phyloP scores from a whole-genome alignment of 2,329 filamentous ascomycete genomes.

The Xylariaceae sp. region DNA sequence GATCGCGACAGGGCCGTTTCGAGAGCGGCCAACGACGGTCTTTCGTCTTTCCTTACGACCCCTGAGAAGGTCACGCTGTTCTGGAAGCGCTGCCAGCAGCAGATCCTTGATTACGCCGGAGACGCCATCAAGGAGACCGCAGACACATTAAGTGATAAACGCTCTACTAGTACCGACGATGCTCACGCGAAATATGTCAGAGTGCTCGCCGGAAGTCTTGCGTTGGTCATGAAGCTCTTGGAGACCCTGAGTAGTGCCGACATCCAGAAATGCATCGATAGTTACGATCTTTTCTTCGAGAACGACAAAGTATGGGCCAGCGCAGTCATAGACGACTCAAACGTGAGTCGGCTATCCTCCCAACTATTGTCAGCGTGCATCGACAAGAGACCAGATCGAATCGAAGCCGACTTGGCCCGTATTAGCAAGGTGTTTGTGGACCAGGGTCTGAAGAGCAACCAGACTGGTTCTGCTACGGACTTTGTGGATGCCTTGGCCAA shows the following conservation, averaged over 20 bases:
- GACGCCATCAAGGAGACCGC: conserved; percentile 76
- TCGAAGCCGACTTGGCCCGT: conserved; percentile 46
- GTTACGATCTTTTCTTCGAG: conserved; percentile 62
- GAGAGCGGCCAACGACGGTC: conserved; percentile 69
- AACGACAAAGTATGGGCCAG: conserved; percentile 63
- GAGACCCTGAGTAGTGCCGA: conserved; percentile 46
- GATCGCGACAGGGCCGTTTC: conserved; percentile 76
- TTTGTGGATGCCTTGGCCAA: conserved; percentile 61
- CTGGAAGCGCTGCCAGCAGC: conserved; percentile 73
- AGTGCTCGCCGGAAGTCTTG: conserved; percentile 56
- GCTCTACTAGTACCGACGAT: conserved; percentile 78
- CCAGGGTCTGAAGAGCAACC: conserved; percentile 66
- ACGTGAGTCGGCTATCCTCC: conserved; percentile 47
- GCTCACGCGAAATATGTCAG: conserved; percentile 79
- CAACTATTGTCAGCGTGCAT: conserved; percentile 48
- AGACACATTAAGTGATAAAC: conserved; percentile 81
- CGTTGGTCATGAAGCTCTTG: conserved; percentile 50
- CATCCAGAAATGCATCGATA: conserved; percentile 52
- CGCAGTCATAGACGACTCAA: conserved; percentile 56
- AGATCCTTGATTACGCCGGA: conserved; percentile 76
- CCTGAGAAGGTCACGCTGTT: conserved; percentile 73
- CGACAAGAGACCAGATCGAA: conserved; percentile 40
- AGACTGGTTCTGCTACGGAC: conserved; percentile 68
- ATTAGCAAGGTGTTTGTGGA: conserved; percentile 59
- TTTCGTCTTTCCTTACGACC: conserved; percentile 69